Evolutionary conservation across 305 asterid genomes (phyloP), one percentile per base, ranked within the genome.

Genomic region (Striga hermonthica): DNA sequence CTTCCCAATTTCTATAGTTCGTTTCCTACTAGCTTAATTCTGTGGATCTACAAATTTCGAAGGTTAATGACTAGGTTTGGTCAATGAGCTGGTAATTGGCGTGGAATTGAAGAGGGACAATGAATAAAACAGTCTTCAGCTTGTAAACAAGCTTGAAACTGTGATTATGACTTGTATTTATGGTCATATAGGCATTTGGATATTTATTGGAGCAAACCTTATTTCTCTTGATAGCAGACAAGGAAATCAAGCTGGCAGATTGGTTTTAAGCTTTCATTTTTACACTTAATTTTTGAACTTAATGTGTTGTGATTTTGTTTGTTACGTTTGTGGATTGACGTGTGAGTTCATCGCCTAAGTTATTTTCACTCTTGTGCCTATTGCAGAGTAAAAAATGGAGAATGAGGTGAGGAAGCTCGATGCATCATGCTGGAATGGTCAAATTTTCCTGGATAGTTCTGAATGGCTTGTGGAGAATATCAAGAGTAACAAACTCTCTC

Each of bases 391-490:
- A 14, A 57, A 65, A 69, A 87, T 87, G 95, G 86, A 80, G 75
- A 79, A 56, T 28, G 82, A 81, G 64, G 83, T 13, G 68, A 77
- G 37, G 59, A 79, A 72, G 64, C 45, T 77, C 12, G 66, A 48
- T 62, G 50, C 74, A 36, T 72, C 48, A 31, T 64, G 76, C 62
- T 57, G 71, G 75, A 61, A 57, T 39, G 53, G 13, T 57, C 72
- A 72, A 52, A 60, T 62, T 52, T 14, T 52, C 65, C 13, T 67
- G 38, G 66, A 56, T 15, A 72, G 76, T 39, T 65, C 84, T 6
- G 75, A 75, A 40, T 80, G 83, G 85, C 67, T 78, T 35, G 80
- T 81, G 5, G 84, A 80, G 72, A 80, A 83, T 73, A 72, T 83
- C 65, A 72, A 75, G 62, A 85, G 96, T 89, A 63, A 43, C 2